A percentile compares a stretch with the other conserved stretches of the same genome.
Conservation (phyloP, 1,284 basidiomycete species). For the Entoloma clypeatum region DNA sequence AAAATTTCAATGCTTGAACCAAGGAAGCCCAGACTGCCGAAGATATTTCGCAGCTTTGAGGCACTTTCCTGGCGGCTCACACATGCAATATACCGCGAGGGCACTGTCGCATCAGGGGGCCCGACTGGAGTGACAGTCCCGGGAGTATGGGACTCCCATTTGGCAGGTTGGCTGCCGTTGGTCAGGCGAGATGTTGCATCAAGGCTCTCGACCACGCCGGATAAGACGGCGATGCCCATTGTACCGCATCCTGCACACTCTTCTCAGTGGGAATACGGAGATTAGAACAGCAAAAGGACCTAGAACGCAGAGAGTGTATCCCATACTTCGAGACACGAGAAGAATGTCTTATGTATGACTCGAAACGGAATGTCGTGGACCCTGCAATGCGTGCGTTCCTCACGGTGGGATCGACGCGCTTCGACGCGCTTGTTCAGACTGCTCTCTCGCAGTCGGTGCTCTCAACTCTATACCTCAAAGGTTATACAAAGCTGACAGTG, state of each 20-base stretch:
- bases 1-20: constrained; percentile 69
- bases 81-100: constrained; percentile 85
- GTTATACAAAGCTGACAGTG: constrained; percentile 59
- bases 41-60: constrained; percentile 63
- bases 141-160: constrained; percentile 82
- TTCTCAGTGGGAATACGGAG: constrained; percentile 8
- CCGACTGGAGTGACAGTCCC: constrained; percentile 76
- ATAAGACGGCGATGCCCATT: constrained; percentile 96
- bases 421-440: constrained; percentile 70
- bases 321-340: constrained; percentile 30
- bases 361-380: constrained; percentile 12
- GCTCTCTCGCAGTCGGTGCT: constrained; percentile 59
- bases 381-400: constrained; percentile 64
- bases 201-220: constrained; percentile 81
- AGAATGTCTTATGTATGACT: not conserved
- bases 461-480: constrained; percentile 45
- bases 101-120: constrained; percentile 63
- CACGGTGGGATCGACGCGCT: constrained; percentile 90
- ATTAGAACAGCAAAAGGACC: constrained; percentile 31
- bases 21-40: constrained; percentile 53
- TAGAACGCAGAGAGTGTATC: constrained; percentile 60
- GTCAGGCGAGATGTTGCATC: constrained; percentile 42
- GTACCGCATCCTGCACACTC: constrained; percentile 84
- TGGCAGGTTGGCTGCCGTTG: constrained; percentile 27
- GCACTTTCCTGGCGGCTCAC: constrained; percentile 81